Percentiles rank a stretch among this genome's conserved stretches.
phyloP scores from a whole-genome alignment of 495 filamentous ascomycete genomes.

The Podospora sp. region DNA sequence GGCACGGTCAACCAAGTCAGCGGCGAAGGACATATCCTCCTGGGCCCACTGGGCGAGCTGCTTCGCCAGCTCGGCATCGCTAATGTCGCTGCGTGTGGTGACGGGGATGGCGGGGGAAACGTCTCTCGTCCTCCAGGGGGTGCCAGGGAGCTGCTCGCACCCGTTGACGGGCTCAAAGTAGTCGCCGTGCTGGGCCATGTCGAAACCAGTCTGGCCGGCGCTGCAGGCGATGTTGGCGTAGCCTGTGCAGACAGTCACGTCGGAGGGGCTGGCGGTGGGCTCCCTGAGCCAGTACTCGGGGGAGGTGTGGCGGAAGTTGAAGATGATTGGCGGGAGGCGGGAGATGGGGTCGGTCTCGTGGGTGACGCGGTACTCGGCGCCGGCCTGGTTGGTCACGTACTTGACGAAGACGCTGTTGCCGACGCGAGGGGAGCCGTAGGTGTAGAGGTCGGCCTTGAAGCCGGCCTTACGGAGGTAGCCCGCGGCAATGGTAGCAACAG shows the following conservation, averaged over 20 bases:
- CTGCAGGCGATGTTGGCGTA: constrained; percentile 45
- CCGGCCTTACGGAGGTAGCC: constrained; percentile 58
- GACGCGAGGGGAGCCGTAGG: constrained; percentile 69
- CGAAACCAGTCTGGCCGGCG: constrained; percentile 36
- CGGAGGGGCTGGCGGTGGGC: constrained; percentile 24
- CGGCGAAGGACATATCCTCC: constrained; percentile 29
- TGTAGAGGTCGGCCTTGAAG: constrained; percentile 52
- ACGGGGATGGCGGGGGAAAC: background rate
- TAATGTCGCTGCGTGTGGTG: constrained; percentile 17
- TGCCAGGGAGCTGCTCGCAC: constrained; percentile 28
- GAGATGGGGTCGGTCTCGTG: constrained; percentile 70
- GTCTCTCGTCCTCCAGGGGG: constrained; percentile 27
- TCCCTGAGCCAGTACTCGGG: constrained; percentile 66
- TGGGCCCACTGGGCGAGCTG: constrained; percentile 34
- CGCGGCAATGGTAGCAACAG: constrained; percentile 63
- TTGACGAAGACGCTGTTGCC: constrained; percentile 59
- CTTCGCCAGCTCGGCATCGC: constrained; percentile 38
- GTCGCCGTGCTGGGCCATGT: constrained; percentile 36
- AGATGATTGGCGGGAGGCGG: constrained; percentile 56
- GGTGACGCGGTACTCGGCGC: constrained; percentile 65
- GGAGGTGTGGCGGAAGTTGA: constrained; percentile 63
- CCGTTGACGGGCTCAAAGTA: constrained; percentile 43
- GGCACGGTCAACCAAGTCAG: background rate
- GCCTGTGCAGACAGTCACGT: constrained; percentile 43
- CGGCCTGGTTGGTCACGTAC: constrained; percentile 55